Evolutionary conservation across 2,329 filamentous ascomycete species (phyloP), one percentile per base, ranked within the genome.

Genomic region (Scedosporium dehoogii): DNA sequence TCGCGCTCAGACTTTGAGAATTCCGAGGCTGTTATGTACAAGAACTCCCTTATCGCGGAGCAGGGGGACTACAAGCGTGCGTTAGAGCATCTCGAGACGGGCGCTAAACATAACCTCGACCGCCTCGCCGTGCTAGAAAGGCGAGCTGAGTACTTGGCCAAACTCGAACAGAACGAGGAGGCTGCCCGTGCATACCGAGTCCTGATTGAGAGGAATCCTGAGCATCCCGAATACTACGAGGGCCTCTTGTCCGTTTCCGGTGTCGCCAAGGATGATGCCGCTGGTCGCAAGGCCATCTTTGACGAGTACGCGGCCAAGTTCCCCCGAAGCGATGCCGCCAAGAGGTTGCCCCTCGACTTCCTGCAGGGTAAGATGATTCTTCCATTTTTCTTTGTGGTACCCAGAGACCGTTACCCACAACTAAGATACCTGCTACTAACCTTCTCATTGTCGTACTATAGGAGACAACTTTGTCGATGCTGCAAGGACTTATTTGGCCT

Each of bases 31-130:
- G 81, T 91, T 63, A 81, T 99, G 76, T 99, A 99, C 79, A 97
- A 96, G 77, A 99, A 97, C 76, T 84, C 83, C 57, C 86, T 99
- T 70, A 97, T 99, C 72, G 91, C 91, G 44, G 96, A 97, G 76
- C 85, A 86, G 63, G 92, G 92, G 16, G 88, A 97, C 67, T 83
- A 86, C 59, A 81, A 96, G 70, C 85, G 89, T 69, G 94, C 94
- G 4, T 77, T 97, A 70, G 87, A 96, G 66, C 92, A 99, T 70
- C 80, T 99, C 48, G 88, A 97, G 64, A 81, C 83, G 10, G 84
- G 90, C 59, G 85, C 85, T 64, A 93, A 91, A 78, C 79, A 85
- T 67, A 91, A 88, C 72, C 82, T 96, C 59, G 94, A 99, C 75
- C 87, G 90, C 46, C 81, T 94, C 59, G 89, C 90, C 25, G 86